A percentile compares a stretch with the other conserved stretches of the same genome.
Evolutionary conservation across 2,329 filamentous ascomycete species (phyloP).

Genomic region (Dactylellina cionopaga): DNA sequence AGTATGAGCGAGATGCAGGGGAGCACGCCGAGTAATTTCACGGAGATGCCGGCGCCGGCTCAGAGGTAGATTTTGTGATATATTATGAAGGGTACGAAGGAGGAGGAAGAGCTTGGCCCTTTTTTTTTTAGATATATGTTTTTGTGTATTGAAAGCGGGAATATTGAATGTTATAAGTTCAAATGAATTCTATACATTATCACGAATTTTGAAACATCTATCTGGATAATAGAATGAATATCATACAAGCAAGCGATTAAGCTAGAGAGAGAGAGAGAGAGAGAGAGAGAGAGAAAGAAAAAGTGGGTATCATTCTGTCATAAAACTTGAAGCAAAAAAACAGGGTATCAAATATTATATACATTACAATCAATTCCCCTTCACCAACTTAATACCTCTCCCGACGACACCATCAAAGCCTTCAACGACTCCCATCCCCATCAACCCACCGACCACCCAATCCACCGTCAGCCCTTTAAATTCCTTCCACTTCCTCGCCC

Average conservation of each 20-base stretch:
- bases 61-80: neutral
- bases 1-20: constrained; percentile 25
- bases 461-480: constrained; percentile 37
- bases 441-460: constrained; percentile 38
- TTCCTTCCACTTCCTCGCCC: constrained; percentile 50
- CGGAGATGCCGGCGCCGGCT: constrained; percentile 29
- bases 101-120: neutral
- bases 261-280: no score
- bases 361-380: constrained; percentile 14
- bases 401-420: constrained; percentile 29
- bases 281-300: neutral
- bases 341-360: constrained; percentile 23
- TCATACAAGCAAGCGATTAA: no score
- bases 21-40: neutral
- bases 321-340: neutral
- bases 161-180: no score
- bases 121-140: no score
- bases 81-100: no score
- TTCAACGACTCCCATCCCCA: constrained; percentile 26
- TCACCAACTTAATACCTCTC: constrained; percentile 31
- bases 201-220: no score
- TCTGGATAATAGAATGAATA: no score
- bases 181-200: no score
- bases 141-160: no score
- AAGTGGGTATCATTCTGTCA: constrained; percentile 36